These are phyloP conservation scores for Tephrocybe sp. DNA, from an alignment of 768 basidiomycete species.

Conservation along the genomic window DNA sequence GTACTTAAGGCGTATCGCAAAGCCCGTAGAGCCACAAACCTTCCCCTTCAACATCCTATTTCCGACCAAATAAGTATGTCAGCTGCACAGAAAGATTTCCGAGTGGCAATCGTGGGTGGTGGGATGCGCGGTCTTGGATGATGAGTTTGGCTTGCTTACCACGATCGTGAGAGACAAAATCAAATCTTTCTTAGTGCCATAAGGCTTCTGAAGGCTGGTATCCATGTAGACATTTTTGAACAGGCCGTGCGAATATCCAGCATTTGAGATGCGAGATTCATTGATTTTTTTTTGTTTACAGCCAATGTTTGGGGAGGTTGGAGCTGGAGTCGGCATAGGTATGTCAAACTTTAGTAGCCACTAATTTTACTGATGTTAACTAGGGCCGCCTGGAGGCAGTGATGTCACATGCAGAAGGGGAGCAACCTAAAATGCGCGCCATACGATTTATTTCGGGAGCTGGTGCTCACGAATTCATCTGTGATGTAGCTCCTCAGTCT, in stretches of 20 bases:
- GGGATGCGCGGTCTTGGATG: conserved; percentile 52
- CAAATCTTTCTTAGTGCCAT: conserved; percentile 32
- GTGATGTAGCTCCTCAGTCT: conserved; percentile 36
- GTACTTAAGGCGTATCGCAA: too few relatives aligned
- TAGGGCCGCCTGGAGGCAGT: conserved; percentile 43
- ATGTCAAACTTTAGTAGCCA: neutral
- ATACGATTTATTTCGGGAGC: conserved; percentile 42
- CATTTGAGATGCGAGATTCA: neutral
- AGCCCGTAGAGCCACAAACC: too few relatives aligned
- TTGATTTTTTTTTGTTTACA: conserved; percentile 16
- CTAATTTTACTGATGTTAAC: neutral
- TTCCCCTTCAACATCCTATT: neutral
- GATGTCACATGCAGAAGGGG: conserved; percentile 33
- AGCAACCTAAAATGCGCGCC: conserved; percentile 24
- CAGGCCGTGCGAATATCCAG: conserved; percentile 35
- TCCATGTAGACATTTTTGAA: conserved; percentile 50
- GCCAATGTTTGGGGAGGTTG: conserved; percentile 49
- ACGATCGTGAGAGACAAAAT: neutral
- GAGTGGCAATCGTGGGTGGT: conserved; percentile 53
- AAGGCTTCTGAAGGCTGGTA: conserved; percentile 37
- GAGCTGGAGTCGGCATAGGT: conserved; percentile 56
- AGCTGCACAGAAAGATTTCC: conserved; percentile 35
- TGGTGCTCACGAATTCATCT: conserved; percentile 39
- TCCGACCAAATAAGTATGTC: conserved; percentile 1
- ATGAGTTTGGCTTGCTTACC: conserved; percentile 15